These are phyloP conservation scores for Trifolium dubium DNA, from an alignment of 306 rosid species.

Conservation along the genomic window DNA sequence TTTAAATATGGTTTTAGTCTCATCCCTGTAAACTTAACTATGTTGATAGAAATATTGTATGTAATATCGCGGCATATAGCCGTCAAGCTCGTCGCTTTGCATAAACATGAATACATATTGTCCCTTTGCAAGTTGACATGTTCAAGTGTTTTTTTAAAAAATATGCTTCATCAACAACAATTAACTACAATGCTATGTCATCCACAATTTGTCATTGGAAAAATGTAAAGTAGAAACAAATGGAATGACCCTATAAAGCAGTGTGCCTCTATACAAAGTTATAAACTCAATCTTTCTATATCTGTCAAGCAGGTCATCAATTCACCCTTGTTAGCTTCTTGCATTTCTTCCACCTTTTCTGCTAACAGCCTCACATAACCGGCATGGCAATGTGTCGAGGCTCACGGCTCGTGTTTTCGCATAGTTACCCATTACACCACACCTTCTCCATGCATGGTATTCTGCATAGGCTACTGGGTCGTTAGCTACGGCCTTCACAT, in stretches of 20 bases:
- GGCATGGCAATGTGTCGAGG: slow-evolving; percentile 90
- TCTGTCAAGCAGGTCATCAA: slow-evolving; percentile 26
- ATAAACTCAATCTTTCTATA: slow-evolving; percentile 30
- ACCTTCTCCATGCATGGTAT: slow-evolving; percentile 98
- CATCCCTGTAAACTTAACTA: no score
- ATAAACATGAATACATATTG: not conserved
- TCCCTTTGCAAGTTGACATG: slow-evolving; percentile 24
- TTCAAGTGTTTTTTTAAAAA: not conserved
- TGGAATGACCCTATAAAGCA: slow-evolving; percentile 24
- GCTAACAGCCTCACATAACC: slow-evolving; percentile 78
- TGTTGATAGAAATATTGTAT: no score
- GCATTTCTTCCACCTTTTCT: slow-evolving; percentile 82
- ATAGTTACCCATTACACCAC: slow-evolving; percentile 73
- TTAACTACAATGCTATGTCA: slow-evolving; percentile 2
- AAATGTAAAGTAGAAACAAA: not conserved
- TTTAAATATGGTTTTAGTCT: no score
- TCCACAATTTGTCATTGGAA: slow-evolving; percentile 38
- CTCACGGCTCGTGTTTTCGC: slow-evolving; percentile 74
- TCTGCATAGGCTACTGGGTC: slow-evolving; percentile 91
- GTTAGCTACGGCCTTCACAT: slow-evolving; percentile 71
- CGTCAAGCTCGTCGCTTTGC: not conserved
- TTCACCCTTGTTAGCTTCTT: slow-evolving; percentile 40
- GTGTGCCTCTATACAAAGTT: slow-evolving; percentile 44
- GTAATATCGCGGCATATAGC: no score
- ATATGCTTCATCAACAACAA: slow-evolving; percentile 28